A percentile compares a stretch with the other conserved stretches of the same genome.
phyloP scores from a whole-genome alignment of 768 basidiomycete genomes.

The Xerocomellus dryophilus region DNA sequence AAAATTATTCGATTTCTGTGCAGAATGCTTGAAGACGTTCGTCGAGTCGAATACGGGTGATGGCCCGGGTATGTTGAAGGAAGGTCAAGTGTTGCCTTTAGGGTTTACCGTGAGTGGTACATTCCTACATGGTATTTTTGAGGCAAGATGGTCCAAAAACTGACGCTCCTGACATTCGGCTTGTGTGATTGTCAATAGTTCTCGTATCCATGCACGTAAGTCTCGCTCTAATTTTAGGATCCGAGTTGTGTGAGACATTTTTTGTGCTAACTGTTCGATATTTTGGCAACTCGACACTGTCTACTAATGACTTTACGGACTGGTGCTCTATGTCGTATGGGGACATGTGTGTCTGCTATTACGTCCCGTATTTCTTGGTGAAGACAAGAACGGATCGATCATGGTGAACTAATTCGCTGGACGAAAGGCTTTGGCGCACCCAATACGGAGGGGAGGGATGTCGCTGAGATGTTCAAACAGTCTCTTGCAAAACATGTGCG shows the following conservation, averaged over 20 bases:
- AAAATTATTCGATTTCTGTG: constrained; percentile 96
- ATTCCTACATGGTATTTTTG: neutral
- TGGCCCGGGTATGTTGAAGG: constrained; percentile 46
- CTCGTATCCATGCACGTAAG: constrained; percentile 92
- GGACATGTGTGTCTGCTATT: neutral
- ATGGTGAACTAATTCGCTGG: constrained; percentile 94
- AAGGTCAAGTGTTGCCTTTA: constrained; percentile 66
- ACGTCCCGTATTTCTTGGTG: neutral
- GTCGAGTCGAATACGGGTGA: constrained; percentile 67
- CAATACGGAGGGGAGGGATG: constrained; percentile 90
- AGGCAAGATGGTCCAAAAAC: neutral
- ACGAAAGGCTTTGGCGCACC: constrained; percentile 97
- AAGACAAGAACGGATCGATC: constrained; percentile 93
- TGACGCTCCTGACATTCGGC: constrained; percentile 2
- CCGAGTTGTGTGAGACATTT: neutral
- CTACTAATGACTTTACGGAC: neutral
- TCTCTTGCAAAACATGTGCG: constrained; percentile 76
- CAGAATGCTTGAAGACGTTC: constrained; percentile 87
- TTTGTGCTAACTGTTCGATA: neutral
- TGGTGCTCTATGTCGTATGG: neutral
- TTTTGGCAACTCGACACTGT: neutral
- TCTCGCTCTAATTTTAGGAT: constrained; percentile 13
- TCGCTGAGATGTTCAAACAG: constrained; percentile 87
- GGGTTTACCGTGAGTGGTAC: constrained; percentile 86
- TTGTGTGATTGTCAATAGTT: constrained; percentile 49